phyloP scores from a whole-genome alignment of 176 grass and related monocot genomes.

The Bolboschoenus planiculmis region DNA sequence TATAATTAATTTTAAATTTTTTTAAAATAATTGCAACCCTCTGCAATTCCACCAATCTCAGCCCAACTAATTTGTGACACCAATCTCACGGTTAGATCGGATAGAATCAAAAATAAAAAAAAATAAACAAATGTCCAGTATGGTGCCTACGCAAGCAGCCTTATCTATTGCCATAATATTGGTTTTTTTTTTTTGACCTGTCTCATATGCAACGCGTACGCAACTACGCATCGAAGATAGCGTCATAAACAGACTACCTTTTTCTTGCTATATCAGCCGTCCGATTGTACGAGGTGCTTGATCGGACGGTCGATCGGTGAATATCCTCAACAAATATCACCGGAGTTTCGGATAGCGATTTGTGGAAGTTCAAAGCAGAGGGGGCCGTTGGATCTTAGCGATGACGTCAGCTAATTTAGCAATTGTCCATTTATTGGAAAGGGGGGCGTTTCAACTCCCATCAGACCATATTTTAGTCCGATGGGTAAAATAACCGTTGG shows the following conservation, averaged over 20 bases:
- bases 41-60: too few relatives aligned
- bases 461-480: too few relatives aligned
- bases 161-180: slow-evolving; percentile 12
- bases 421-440: too few relatives aligned
- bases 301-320: neutral
- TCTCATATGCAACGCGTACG: too few relatives aligned
- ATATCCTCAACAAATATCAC: neutral
- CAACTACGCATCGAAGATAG: neutral
- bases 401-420: neutral
- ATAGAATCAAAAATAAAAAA: neutral
- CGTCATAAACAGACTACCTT: neutral
- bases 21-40: too few relatives aligned
- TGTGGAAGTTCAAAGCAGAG: neutral
- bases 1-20: too few relatives aligned
- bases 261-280: neutral
- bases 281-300: neutral
- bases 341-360: neutral
- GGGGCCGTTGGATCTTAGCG: neutral
- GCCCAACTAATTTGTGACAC: too few relatives aligned
- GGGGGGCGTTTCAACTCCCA: too few relatives aligned
- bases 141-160: neutral
- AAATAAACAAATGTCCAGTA: neutral
- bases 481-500: too few relatives aligned
- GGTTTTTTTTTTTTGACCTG: too few relatives aligned
- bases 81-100: neutral